Percentiles rank a stretch among this genome's conserved stretches.
phyloP scores from a whole-genome alignment of 176 grass and related monocot species.

The Puya raimondii region DNA sequence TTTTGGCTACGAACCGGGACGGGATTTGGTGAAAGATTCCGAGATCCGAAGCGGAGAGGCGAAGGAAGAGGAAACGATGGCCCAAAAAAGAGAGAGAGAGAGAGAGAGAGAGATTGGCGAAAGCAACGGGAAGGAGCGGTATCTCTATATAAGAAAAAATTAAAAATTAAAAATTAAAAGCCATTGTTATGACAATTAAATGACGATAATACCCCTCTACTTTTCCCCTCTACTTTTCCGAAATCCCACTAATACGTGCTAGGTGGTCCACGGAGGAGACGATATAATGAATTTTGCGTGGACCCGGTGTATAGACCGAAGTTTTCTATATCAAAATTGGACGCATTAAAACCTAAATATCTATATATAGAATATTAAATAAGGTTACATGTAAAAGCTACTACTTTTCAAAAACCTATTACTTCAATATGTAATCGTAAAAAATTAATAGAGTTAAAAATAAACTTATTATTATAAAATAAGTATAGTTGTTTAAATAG shows the following conservation, averaged over 20 bases:
- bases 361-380: too few species aligned
- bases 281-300: too few species aligned
- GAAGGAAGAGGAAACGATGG: conserved; percentile 2
- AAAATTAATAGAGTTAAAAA: too few species aligned
- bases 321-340: background rate
- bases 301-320: too few species aligned
- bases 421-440: too few species aligned
- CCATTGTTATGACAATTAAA: conserved; percentile 2
- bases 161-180: too few species aligned
- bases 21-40: background rate
- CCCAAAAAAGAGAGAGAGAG: background rate
- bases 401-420: too few species aligned
- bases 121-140: background rate
- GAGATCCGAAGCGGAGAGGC: background rate
- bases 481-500: too few species aligned
- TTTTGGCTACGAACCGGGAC: background rate
- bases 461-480: too few species aligned
- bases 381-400: too few species aligned
- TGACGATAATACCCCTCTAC: conserved; percentile 20
- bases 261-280: background rate
- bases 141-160: conserved; percentile 4
- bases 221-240: too few species aligned
- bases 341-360: background rate
- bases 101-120: conserved; percentile 1
- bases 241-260: conserved; percentile 1